A percentile compares a stretch with the other conserved stretches of the same genome.
phyloP scores from a whole-genome alignment of 2,329 filamentous ascomycete genomes.

The Massarina eburnea region DNA sequence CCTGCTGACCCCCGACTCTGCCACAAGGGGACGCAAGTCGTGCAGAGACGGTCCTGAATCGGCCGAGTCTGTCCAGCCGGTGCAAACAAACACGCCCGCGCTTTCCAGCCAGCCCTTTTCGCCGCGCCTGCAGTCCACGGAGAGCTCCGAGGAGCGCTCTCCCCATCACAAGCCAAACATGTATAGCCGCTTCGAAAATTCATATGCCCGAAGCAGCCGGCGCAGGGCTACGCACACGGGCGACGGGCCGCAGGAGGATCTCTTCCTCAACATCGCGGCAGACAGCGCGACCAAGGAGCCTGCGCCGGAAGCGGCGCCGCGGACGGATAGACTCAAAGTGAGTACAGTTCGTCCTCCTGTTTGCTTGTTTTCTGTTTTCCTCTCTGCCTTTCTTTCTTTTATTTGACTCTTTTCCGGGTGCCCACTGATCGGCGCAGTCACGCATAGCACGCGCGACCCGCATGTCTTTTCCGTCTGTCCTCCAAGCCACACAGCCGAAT shows the following conservation, averaged over 20 bases:
- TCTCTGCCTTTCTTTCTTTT: neutral
- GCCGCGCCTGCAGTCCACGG: slow-evolving; percentile 21
- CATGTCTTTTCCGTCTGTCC: slow-evolving; percentile 36
- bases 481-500: slow-evolving; percentile 26
- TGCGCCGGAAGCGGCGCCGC: slow-evolving; percentile 26
- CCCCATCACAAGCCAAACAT: slow-evolving; percentile 34
- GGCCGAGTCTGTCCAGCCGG: slow-evolving; percentile 17
- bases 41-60: slow-evolving; percentile 19
- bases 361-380: too few species aligned
- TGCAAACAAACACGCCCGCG: slow-evolving; percentile 13
- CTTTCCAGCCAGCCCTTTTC: slow-evolving; percentile 2
- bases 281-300: slow-evolving; percentile 34
- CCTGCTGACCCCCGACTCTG: slow-evolving; percentile 25
- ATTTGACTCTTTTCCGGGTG: neutral
- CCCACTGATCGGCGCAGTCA: slow-evolving; percentile 29
- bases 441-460: slow-evolving; percentile 40
- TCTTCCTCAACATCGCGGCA: slow-evolving; percentile 47
- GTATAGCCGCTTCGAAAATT: slow-evolving; percentile 26
- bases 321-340: slow-evolving; percentile 36
- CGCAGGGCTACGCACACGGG: slow-evolving; percentile 23
- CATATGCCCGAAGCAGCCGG: slow-evolving; percentile 18
- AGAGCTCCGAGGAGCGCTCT: slow-evolving; percentile 32
- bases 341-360: slow-evolving; percentile 8
- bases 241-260: slow-evolving; percentile 39
- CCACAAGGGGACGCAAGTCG: slow-evolving; percentile 14